Conservation (phyloP, 257 asterid species). For the Leptodermis oblonga region DNA sequence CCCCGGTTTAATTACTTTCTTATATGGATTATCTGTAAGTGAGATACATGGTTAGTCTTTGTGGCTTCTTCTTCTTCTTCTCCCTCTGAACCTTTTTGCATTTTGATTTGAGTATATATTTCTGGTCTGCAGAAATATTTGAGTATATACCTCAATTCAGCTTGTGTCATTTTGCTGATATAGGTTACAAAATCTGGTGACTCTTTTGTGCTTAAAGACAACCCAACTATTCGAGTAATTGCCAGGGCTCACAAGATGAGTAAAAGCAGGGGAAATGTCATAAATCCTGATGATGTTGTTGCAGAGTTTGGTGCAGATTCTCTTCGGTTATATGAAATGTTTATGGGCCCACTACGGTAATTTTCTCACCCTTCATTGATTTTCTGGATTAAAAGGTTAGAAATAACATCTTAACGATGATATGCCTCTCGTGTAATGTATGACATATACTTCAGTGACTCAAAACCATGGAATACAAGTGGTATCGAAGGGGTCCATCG, state of each 20-base stretch:
- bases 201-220: constrained; percentile 73
- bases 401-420: not conserved
- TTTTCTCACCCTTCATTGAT: constrained; percentile 16
- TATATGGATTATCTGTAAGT: not conserved
- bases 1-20: not conserved
- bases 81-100: not conserved
- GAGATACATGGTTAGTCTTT: not conserved
- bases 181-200: constrained; percentile 82
- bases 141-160: not conserved
- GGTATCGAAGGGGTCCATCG: constrained; percentile 99
- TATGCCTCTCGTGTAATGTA: constrained; percentile 1
- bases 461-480: constrained; percentile 95
- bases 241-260: constrained; percentile 97
- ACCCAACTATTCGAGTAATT: constrained; percentile 58
- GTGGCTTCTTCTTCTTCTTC: constrained; percentile 6
- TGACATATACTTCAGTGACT: constrained; percentile 54
- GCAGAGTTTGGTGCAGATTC: constrained; percentile 93
- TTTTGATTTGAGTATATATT: constrained; percentile 5
- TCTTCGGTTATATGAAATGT: constrained; percentile 97
- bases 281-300: constrained; percentile 96
- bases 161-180: constrained; percentile 23
- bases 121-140: not conserved
- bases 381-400: not conserved
- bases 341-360: constrained; percentile 98
- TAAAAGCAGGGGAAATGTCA: constrained; percentile 93